Base-by-base conservation (phyloP, 306 rosid genomes). In the Dalbergia cochinchinensis region DNA sequence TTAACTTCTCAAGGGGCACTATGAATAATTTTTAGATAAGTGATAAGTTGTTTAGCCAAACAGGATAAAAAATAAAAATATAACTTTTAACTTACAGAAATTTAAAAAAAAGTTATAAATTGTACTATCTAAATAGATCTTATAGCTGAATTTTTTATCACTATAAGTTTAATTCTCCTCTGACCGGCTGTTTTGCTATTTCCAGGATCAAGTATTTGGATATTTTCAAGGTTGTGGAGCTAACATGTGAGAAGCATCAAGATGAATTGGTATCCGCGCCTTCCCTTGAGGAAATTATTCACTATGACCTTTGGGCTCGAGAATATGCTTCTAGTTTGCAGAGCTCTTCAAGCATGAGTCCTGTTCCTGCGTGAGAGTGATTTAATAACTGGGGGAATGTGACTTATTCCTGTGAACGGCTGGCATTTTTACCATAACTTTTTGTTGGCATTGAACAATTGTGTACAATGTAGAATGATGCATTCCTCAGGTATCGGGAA, bases 181-280 rank as follows among this genome's bases (percentile, higher is more conserved):
- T 73, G 45, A 72, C 20, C 4, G 59, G 51, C 16, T 62, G 54
- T 54, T 68, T 57, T 70, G 31, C 54, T 65, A 69, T 62, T 83
- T 88, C 20, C 93, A 96, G 99, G 84, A 95, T 95, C 59, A 8
- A 91, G 82, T 95, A 93, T 91, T 82, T 95, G 84, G 99, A 93
- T 73, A 96, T 93, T 58, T 96, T 96, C 90, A 93, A 90, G 87
- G 89, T 93, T 34, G 99, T 96, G 70, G 98, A 96, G 92, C 87
- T 88, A 41, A 96, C 99, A 58, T 96, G 98, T 42, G 90, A 87
- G 57, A 88, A 91, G 80, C 99, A 96, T 86, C 90, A 41, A 78
- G 63, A 58, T 3, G 99, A 96, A 76, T 67, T 96, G 81, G 83
- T 83, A 44, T 5, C 84, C 48, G 78, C 93, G 0, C 99, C 99